Evolutionary conservation across 768 basidiomycete species (phyloP), one percentile per base, ranked within the genome.

Genomic region (Mycena chlorophos): DNA sequence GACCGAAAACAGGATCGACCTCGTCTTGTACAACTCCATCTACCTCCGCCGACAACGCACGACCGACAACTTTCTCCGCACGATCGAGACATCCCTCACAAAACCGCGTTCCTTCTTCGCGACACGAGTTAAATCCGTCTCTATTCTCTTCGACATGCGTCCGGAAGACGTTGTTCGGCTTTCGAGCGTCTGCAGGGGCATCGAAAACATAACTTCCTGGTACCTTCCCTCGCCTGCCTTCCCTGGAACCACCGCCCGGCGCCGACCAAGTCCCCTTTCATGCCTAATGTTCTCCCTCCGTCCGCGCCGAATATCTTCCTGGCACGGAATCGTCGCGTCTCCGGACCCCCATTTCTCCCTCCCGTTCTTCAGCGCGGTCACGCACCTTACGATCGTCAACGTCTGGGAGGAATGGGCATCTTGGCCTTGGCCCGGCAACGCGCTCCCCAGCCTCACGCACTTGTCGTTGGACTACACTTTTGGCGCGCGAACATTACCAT

Each of bases 391-490:
- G 1, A 66, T 78, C 25, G 63, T 71, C 17, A 75, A 77, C 56
- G 67, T 65, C 57, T 78, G 76, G 75, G 72, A 76, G 37, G 74
- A 76, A 10, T 78, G 76, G 75, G 68, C 69, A 3, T 60, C 67
- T 0, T 78, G 75, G 74, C 43, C 52, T 5, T 45, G 43, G 55
- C 56, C 64, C 4, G 70, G 65, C n/a, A 67, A 66, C 42, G 64
- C 64, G 3, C 56, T 73, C 22, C 71, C 68, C 13, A 58, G 57
- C 17, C 68, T 76, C 30, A 71, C 73, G 2, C 70, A 74, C 58
- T 56, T 76, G 39, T 73, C 75, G 28, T 67, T 75, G 42, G 75
- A 77, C 31, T 54, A 75, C 5, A 64, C 60, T 22, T 72, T 73
- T 23, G 71, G 70, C 8, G 65, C 68, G 14, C 62, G 64, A 25